These are phyloP conservation scores for Monosporascus sp. DNA, from an alignment of 2,329 filamentous ascomycete species.

Conservation along the genomic window DNA sequence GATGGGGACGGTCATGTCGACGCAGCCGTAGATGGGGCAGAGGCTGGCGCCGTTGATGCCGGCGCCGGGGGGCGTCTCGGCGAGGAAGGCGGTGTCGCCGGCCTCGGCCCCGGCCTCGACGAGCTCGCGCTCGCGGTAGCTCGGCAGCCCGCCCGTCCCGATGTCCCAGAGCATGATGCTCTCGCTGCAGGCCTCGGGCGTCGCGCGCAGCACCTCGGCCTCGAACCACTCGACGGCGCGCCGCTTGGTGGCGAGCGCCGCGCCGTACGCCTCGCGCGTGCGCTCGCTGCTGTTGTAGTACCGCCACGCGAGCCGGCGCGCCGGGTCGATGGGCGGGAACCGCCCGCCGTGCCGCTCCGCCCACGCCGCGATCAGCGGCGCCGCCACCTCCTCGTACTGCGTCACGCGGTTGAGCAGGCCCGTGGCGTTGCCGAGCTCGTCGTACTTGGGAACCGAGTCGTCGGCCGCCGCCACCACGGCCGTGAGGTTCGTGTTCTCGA, in stretches of 20 bases:
- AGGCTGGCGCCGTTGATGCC: slow-evolving; percentile 28
- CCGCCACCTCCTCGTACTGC: slow-evolving; percentile 27
- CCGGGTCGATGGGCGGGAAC: slow-evolving; percentile 33
- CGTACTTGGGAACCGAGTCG: slow-evolving; percentile 19
- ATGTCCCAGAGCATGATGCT: slow-evolving; percentile 36
- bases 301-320: slow-evolving; percentile 24
- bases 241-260: slow-evolving; percentile 24
- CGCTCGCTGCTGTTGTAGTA: slow-evolving; percentile 20
- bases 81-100: slow-evolving; percentile 26
- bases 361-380: slow-evolving; percentile 29
- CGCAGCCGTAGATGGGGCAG: slow-evolving; percentile 31
- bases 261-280: slow-evolving; percentile 17
- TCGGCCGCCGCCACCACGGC: slow-evolving; percentile 26
- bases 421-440: slow-evolving; percentile 21
- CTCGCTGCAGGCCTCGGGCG: slow-evolving; percentile 33
- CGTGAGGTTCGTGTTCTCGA: slow-evolving; percentile 32
- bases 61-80: slow-evolving; percentile 23
- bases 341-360: slow-evolving; percentile 28
- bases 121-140: slow-evolving; percentile 27
- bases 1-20: slow-evolving; percentile 37
- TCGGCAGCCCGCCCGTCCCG: slow-evolving; percentile 35
- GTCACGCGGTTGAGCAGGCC: slow-evolving; percentile 27
- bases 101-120: slow-evolving; percentile 23
- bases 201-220: slow-evolving; percentile 28
- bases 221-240: slow-evolving; percentile 32